Base-by-base conservation (phyloP, 768 basidiomycete species). In the Podaxis pistillaris region DNA sequence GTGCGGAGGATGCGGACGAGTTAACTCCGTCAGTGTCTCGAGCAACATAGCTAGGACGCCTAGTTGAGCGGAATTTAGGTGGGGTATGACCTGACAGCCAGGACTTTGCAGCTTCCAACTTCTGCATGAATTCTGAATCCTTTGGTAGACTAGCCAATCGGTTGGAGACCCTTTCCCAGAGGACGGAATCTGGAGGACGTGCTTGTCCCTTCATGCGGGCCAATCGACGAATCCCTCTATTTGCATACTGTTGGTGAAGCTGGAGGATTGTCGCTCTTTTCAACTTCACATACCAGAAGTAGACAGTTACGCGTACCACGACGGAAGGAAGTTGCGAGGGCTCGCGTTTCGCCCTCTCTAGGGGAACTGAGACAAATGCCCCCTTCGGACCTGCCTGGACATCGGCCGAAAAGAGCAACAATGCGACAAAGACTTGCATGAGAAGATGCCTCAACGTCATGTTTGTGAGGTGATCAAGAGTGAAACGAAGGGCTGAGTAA, bases 241-340 rank as follows among this genome's bases (percentile, higher is more conserved):
- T 87, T 49, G 83, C 80, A 69, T 85, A 81, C 70, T 84, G 86
- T 69, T 87, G 86, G 56, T 86, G 75, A 54, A 82, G 66, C 86
- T 88, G 64, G 24, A 33, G 56, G 1, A 46, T 12, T 13, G 44
- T 41, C 9, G 22, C 13, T 41, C n/a, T 36, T 30, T n/a, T 58
- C 47, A 50, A 49, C 5, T 6, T 19, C 37, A 40, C 22, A 22
- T 26, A 9, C 37, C 19, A 19, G 13, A 11, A 19, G 28, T 4
- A 15, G 3, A 38, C 46, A n/a, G 36, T 15, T 40, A 9, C 1
- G 24, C 58, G 22, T 11, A 59, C 58, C 37, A 51, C 47, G 3
- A 19, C 47, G 3, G 58, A 59, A n/a, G 58, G 58, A 24, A 59
- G 33, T 7, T 9, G n/a, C 9, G 58, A 51, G 17, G 15, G 17